Evolutionary conservation across 177 flowering plant genomes (phyloP).

Genomic region (Tripterygium wilfordii): DNA sequence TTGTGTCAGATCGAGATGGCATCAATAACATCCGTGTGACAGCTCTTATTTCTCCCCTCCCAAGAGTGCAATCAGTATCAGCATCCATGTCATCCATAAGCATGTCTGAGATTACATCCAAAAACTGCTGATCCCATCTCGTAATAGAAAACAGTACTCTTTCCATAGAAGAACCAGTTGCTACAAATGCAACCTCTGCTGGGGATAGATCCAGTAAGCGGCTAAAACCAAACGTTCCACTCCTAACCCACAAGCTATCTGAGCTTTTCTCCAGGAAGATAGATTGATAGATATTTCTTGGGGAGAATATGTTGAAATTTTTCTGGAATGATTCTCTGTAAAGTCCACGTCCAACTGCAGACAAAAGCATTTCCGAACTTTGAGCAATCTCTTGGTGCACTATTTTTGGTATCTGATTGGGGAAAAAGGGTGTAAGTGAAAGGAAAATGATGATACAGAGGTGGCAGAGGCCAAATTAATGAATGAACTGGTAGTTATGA

Average conservation of each 20-base stretch:
- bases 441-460: too few species aligned
- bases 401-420: slow-evolving; percentile 56
- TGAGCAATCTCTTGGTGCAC: slow-evolving; percentile 37
- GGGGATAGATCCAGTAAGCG: slow-evolving; percentile 81
- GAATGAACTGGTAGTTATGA: too few species aligned
- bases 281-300: slow-evolving; percentile 56
- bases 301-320: slow-evolving; percentile 66
- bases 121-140: slow-evolving; percentile 46
- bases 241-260: slow-evolving; percentile 21
- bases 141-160: slow-evolving; percentile 58
- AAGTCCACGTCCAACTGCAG: slow-evolving; percentile 21
- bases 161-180: slow-evolving; percentile 69
- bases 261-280: slow-evolving; percentile 22
- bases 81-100: slow-evolving; percentile 54
- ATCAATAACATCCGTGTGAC: slow-evolving; percentile 78
- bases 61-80: slow-evolving; percentile 30
- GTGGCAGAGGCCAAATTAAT: too few species aligned
- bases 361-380: slow-evolving; percentile 20
- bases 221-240: slow-evolving; percentile 80
- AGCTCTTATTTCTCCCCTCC: slow-evolving; percentile 61
- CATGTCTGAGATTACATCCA: slow-evolving; percentile 55
- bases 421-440: neutral
- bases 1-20: slow-evolving; percentile 56
- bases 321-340: slow-evolving; percentile 38
- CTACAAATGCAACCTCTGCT: slow-evolving; percentile 69